These are phyloP conservation scores for Apiotrichum mycotoxinovorans DNA, from an alignment of 1,284 basidiomycete genomes.

Conservation along the genomic window DNA sequence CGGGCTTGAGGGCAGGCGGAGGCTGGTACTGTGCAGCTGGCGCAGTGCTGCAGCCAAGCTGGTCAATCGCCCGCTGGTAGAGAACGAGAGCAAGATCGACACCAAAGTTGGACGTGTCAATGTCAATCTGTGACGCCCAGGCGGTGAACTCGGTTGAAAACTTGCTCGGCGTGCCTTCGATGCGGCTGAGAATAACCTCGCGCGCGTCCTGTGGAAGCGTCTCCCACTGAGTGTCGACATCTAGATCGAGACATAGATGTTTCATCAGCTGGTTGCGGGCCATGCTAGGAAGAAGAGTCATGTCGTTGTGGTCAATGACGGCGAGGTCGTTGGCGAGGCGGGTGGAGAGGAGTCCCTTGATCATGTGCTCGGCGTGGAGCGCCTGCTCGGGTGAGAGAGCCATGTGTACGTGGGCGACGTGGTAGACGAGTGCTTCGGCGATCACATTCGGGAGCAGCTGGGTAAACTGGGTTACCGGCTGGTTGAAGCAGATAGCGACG, in stretches of 20 bases:
- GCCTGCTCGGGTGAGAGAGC: conserved; percentile 8
- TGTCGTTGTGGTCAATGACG: background rate
- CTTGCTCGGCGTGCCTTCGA: conserved; percentile 1
- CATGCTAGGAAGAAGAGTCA: background rate
- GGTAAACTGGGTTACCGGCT: background rate
- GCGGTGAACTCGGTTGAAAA: background rate
- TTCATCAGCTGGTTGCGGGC: conserved; percentile 6
- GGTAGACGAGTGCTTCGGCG: conserved; percentile 1
- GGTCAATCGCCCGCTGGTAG: background rate
- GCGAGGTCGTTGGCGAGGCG: conserved; percentile 8
- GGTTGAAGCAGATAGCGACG: conserved; percentile 1
- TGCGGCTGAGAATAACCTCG: conserved; percentile 5
- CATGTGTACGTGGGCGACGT: conserved; percentile 13
- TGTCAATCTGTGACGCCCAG: conserved; percentile 1
- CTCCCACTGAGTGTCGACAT: conserved; percentile 13
- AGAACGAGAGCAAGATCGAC: conserved; percentile 1
- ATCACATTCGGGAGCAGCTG: conserved; percentile 4
- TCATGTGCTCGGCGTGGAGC: conserved; percentile 1
- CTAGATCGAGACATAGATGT: conserved; percentile 6
- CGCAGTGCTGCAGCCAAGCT: background rate
- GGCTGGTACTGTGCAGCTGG: background rate
- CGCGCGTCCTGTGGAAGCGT: conserved; percentile 3
- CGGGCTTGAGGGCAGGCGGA: conserved; percentile 1
- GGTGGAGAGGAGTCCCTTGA: background rate
- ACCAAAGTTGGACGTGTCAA: conserved; percentile 5